Evolutionary conservation across 805 yeast species (phyloP).

Genomic region (Kuraishia piskuri): DNA sequence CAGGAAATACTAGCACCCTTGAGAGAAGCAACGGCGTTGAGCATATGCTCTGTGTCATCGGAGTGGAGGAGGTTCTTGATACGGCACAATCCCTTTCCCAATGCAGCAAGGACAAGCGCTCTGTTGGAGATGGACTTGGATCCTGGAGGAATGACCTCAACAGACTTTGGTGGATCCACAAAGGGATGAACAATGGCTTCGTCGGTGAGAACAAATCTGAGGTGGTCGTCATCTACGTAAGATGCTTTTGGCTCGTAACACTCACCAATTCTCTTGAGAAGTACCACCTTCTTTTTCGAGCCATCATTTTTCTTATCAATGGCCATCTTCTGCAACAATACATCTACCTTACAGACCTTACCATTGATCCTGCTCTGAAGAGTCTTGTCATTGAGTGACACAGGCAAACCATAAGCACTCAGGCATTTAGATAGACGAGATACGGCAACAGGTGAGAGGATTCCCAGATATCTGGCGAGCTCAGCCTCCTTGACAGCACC

Average conservation of each 20-base stretch:
- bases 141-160: constrained; percentile 80
- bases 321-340: constrained; percentile 75
- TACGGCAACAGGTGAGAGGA: constrained; percentile 86
- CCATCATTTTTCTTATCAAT: constrained; percentile 97
- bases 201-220: constrained; percentile 75
- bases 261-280: constrained; percentile 77
- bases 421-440: constrained; percentile 81
- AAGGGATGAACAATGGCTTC: constrained; percentile 65
- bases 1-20: constrained; percentile 76
- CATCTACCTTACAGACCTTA: constrained; percentile 70
- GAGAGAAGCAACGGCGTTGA: constrained; percentile 71
- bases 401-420: constrained; percentile 80
- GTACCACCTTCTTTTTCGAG: constrained; percentile 75
- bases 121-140: constrained; percentile 95
- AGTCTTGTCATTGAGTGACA: constrained; percentile 61
- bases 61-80: constrained; percentile 86
- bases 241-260: constrained; percentile 88
- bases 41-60: constrained; percentile 94
- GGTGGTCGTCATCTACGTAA: constrained; percentile 69
- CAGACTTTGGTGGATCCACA: constrained; percentile 25
- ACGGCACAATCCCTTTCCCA: constrained; percentile 78
- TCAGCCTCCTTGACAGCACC: constrained; percentile 96
- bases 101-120: constrained; percentile 86
- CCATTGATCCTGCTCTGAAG: constrained; percentile 62
- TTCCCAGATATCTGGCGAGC: constrained; percentile 83